phyloP scores from a whole-genome alignment of 306 rosid species.

The Myrica gale region DNA sequence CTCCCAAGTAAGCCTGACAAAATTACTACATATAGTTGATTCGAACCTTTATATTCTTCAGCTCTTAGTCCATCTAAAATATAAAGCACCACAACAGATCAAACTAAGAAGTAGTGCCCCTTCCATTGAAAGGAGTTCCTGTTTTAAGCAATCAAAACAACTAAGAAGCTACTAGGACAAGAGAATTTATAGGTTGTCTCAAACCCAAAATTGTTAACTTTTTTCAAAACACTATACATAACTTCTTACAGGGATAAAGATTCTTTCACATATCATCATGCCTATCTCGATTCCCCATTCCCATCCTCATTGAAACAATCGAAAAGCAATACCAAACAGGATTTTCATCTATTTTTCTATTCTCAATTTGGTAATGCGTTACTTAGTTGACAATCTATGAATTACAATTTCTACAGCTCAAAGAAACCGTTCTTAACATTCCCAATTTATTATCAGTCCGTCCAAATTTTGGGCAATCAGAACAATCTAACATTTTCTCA shows the following conservation, averaged over 20 bases:
- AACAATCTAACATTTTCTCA: not conserved
- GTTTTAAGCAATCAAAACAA: not conserved
- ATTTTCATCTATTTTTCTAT: conserved; percentile 1
- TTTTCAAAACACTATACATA: not conserved
- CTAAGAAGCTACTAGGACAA: not conserved
- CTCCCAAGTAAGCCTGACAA: not conserved
- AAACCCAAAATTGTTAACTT: not conserved
- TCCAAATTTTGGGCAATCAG: conserved; percentile 12
- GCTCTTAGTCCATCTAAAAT: not conserved
- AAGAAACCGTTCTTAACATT: not conserved
- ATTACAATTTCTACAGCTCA: not conserved
- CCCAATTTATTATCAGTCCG: not conserved
- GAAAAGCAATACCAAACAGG: not conserved
- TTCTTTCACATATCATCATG: not conserved
- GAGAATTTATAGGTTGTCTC: not conserved
- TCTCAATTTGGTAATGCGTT: conserved; percentile 7
- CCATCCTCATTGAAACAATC: not conserved
- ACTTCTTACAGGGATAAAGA: not conserved
- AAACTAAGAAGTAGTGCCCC: not conserved
- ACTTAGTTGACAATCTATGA: not conserved
- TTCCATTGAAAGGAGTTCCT: not conserved
- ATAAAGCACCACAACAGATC: not conserved
- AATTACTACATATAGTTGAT: not conserved
- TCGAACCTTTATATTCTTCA: not conserved
- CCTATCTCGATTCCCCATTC: not conserved